Evolutionary conservation across 345 rosid genomes (phyloP).

Genomic region (Bruguiera gymnorhiza): DNA sequence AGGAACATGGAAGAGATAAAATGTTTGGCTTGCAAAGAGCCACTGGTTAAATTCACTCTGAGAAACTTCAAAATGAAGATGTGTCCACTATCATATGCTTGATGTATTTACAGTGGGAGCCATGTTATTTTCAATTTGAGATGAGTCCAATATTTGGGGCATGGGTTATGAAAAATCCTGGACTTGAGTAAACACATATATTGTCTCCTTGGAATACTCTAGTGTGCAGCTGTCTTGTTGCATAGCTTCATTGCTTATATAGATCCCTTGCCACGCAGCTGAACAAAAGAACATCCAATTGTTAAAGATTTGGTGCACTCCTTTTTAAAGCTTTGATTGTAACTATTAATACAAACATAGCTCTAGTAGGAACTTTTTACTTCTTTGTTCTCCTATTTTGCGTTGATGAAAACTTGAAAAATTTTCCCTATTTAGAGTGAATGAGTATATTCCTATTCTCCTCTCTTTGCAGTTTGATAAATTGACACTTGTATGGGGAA

Average conservation of each 20-base stretch:
- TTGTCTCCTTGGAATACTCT: no score
- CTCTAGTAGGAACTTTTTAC: no score
- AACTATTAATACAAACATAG: no score
- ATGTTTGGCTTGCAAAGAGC: not conserved
- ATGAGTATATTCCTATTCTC: not conserved
- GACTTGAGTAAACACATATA: no score
- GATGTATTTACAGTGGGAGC: not conserved
- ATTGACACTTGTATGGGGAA: constrained; percentile 79
- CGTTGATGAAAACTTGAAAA: not conserved
- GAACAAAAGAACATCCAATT: not conserved
- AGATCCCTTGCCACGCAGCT: not conserved
- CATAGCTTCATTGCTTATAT: not conserved
- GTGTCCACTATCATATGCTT: not conserved
- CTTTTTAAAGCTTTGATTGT: no score
- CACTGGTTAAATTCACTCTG: not conserved
- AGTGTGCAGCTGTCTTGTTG: not conserved
- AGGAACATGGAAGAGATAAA: not conserved
- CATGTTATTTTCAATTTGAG: no score
- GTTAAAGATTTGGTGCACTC: not conserved
- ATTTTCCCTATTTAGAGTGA: not conserved
- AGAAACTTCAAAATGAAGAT: not conserved
- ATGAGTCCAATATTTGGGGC: no score
- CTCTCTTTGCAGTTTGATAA: constrained; percentile 68
- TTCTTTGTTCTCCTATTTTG: not conserved
- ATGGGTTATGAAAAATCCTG: no score